These are phyloP conservation scores for Neolentinus lepideus DNA, from an alignment of 1,284 basidiomycete genomes.

Conservation along the genomic window DNA sequence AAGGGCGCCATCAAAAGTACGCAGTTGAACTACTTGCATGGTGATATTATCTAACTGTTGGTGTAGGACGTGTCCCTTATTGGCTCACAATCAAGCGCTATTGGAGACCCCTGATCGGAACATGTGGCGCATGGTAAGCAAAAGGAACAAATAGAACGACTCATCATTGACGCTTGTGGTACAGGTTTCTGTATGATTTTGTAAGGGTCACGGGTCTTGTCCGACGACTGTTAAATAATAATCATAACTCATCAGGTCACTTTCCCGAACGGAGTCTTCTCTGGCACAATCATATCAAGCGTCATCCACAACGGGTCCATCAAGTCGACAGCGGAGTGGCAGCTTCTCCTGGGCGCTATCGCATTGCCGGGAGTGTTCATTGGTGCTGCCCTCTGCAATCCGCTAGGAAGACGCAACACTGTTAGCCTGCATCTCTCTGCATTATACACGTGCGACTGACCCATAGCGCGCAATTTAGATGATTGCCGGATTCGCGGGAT, in stretches of 20 bases:
- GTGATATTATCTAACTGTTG: slow-evolving; percentile 4
- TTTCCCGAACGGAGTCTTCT: slow-evolving; percentile 69
- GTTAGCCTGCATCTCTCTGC: slow-evolving; percentile 25
- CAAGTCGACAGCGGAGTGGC: slow-evolving; percentile 61
- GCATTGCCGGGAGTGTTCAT: slow-evolving; percentile 58
- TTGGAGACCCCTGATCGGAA: slow-evolving; percentile 65
- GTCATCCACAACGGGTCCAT: slow-evolving; percentile 48
- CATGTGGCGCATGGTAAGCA: slow-evolving; percentile 62
- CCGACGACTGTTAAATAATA: neutral
- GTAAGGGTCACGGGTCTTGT: slow-evolving; percentile 25
- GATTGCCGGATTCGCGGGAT: slow-evolving; percentile 71
- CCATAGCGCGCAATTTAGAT: slow-evolving; percentile 32
- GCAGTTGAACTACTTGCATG: slow-evolving; percentile 11
- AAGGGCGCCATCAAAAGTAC: slow-evolving; percentile 59
- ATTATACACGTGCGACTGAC: slow-evolving; percentile 4
- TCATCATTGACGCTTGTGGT: slow-evolving; percentile 7
- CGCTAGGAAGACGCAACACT: slow-evolving; percentile 55
- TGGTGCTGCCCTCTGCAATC: slow-evolving; percentile 59
- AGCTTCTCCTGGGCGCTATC: slow-evolving; percentile 60
- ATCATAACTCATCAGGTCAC: slow-evolving; percentile 32
- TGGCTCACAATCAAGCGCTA: slow-evolving; percentile 55
- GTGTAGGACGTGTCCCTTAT: slow-evolving; percentile 53
- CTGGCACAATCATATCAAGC: slow-evolving; percentile 56
- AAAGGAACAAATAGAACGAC: neutral
- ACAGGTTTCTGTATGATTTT: slow-evolving; percentile 71